Conservation (phyloP, 108 stramenopile species). For the Stephanodiscus minutulus region DNA sequence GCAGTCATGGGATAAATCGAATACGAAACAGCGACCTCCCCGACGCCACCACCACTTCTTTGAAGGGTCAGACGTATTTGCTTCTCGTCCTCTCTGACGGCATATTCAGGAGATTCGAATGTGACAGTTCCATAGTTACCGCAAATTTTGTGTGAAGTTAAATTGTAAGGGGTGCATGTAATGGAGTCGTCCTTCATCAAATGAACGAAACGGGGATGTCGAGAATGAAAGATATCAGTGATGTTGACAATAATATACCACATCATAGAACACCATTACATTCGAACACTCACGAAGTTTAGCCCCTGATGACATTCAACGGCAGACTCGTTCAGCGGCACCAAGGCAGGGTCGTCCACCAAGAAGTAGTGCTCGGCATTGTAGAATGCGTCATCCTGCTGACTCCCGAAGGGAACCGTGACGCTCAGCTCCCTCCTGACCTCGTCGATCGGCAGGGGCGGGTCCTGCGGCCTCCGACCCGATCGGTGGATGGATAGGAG, state of each 20-base stretch:
- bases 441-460: slow-evolving; percentile 73
- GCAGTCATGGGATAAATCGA: slow-evolving; percentile 55
- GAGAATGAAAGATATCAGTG: neutral
- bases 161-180: slow-evolving; percentile 28
- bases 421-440: slow-evolving; percentile 59
- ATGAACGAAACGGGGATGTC: neutral
- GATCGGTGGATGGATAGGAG: slow-evolving; percentile 71
- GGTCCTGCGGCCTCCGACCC: slow-evolving; percentile 61
- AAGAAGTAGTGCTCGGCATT: slow-evolving; percentile 61
- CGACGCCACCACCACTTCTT: slow-evolving; percentile 68
- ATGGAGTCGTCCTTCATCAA: slow-evolving; percentile 42
- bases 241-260: neutral
- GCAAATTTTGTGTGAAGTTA: slow-evolving; percentile 56
- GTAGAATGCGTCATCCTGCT: slow-evolving; percentile 62
- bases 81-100: slow-evolving; percentile 44
- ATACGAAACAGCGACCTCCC: slow-evolving; percentile 55
- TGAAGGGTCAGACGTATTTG: slow-evolving; percentile 56
- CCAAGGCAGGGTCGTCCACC: slow-evolving; percentile 36
- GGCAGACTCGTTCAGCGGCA: slow-evolving; percentile 45
- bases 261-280: neutral
- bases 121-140: slow-evolving; percentile 67
- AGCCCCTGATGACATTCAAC: slow-evolving; percentile 60
- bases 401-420: slow-evolving; percentile 72
- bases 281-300: slow-evolving; percentile 17
- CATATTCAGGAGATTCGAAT: slow-evolving; percentile 61